A percentile compares a stretch with the other conserved stretches of the same genome.
phyloP scores from a whole-genome alignment of 768 basidiomycete species.

The Suillus fuscotomentosus region DNA sequence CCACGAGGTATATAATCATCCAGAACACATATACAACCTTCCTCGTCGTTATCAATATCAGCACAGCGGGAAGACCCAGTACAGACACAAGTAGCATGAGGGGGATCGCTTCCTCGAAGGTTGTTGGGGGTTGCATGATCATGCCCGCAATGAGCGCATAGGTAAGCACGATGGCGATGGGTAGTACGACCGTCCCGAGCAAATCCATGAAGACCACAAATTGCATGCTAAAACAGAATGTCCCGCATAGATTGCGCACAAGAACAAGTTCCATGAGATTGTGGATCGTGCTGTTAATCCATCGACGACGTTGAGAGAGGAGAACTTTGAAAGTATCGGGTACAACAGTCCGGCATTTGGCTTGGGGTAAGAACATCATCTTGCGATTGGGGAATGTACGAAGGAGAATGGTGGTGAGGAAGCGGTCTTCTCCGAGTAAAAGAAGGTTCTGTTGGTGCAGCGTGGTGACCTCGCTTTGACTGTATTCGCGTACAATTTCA shows the following conservation, averaged over 20 bases:
- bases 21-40: constrained; percentile 96
- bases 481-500: constrained; percentile 93
- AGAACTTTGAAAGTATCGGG: constrained; percentile 93
- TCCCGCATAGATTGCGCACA: constrained; percentile 95
- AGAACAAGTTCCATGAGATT: constrained; percentile 99
- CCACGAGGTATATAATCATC: constrained; percentile 94
- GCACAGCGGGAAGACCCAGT: constrained; percentile 87
- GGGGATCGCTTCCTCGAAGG: constrained; percentile 93
- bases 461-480: constrained; percentile 89
- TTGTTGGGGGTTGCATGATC: constrained; percentile 74
- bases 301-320: constrained; percentile 94
- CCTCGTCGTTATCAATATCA: constrained; percentile 91
- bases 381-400: constrained; percentile 98
- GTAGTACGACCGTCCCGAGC: constrained; percentile 86
- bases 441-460: constrained; percentile 98
- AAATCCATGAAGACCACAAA: constrained; percentile 99
- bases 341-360: constrained; percentile 90
- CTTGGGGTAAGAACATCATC: constrained; percentile 98
- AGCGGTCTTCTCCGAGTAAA: constrained; percentile 97
- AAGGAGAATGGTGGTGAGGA: constrained; percentile 93
- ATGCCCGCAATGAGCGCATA: constrained; percentile 84
- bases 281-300: constrained; percentile 99
- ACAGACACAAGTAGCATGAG: constrained; percentile 86
- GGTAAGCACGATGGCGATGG: constrained; percentile 90
- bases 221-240: constrained; percentile 99